phyloP scores from a whole-genome alignment of 306 rosid species.

The Vigna mungo region DNA sequence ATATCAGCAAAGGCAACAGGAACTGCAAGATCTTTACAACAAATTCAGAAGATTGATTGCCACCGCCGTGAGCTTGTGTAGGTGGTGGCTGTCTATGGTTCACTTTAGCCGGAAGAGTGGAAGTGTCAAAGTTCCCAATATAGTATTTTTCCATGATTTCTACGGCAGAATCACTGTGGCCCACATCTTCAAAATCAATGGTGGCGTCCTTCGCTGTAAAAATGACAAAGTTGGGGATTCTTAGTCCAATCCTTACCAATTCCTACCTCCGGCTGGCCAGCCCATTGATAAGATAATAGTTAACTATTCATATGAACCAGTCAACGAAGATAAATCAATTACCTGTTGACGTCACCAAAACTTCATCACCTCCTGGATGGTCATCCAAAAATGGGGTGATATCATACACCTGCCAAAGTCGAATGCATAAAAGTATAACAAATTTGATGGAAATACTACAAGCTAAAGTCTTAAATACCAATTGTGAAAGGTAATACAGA shows the following conservation, averaged over 20 bases:
- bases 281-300: background rate
- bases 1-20: slow-evolving; percentile 63
- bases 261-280: background rate
- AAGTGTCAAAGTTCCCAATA: slow-evolving; percentile 63
- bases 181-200: slow-evolving; percentile 77
- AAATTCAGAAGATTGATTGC: slow-evolving; percentile 50
- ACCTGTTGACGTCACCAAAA: slow-evolving; percentile 69
- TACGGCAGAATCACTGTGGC: slow-evolving; percentile 69
- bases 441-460: background rate
- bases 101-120: slow-evolving; percentile 57
- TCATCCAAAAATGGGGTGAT: slow-evolving; percentile 80
- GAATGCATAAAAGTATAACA: background rate
- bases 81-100: slow-evolving; percentile 38
- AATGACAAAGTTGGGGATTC: slow-evolving; percentile 9
- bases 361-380: slow-evolving; percentile 91
- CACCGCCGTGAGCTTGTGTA: slow-evolving; percentile 18
- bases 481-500: background rate
- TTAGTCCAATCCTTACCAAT: background rate
- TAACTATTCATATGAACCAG: slow-evolving; percentile 11
- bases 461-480: background rate
- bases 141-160: slow-evolving; percentile 67
- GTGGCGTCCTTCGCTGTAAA: slow-evolving; percentile 76
- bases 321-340: slow-evolving; percentile 36
- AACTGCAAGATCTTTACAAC: slow-evolving; percentile 53
- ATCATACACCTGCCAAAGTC: slow-evolving; percentile 65